phyloP scores from a whole-genome alignment of 805 yeast species.

The Wickerhamiella lipophila region DNA sequence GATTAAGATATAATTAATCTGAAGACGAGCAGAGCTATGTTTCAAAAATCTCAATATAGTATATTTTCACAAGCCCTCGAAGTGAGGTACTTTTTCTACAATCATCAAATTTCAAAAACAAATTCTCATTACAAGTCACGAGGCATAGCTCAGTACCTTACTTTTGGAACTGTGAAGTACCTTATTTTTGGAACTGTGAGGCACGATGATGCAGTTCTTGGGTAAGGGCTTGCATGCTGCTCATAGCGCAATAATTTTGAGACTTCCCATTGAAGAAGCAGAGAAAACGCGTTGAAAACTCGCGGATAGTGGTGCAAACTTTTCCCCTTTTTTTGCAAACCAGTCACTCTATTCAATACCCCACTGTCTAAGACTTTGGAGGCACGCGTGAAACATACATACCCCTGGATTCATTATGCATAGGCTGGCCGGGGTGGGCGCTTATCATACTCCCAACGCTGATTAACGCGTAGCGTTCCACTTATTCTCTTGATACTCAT shows the following conservation, averaged over 20 bases:
- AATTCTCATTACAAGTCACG: no score
- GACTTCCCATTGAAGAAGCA: no score
- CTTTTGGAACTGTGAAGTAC: not conserved
- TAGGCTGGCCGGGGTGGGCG: not conserved
- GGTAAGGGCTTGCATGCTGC: not conserved
- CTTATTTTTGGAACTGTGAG: not conserved
- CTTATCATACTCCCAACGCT: slow-evolving; percentile 5
- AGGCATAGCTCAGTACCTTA: not conserved
- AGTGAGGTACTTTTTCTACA: no score
- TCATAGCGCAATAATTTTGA: not conserved
- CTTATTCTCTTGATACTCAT: not conserved
- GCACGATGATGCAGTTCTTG: not conserved
- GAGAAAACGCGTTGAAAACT: not conserved
- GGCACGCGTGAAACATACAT: slow-evolving; percentile 3
- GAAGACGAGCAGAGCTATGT: no score
- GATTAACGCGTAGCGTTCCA: not conserved
- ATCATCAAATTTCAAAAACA: no score
- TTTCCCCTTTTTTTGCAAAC: not conserved
- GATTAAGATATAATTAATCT: not conserved
- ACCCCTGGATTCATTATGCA: slow-evolving; percentile 4
- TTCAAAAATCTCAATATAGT: no score
- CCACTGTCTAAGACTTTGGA: not conserved
- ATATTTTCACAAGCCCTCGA: no score
- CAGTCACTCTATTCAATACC: not conserved
- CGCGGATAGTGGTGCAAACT: no score